A percentile compares a stretch with the other conserved stretches of the same genome.
These are phyloP conservation scores for Gillenia trifoliata DNA, from an alignment of 306 rosid genomes.

Conservation along the genomic window DNA sequence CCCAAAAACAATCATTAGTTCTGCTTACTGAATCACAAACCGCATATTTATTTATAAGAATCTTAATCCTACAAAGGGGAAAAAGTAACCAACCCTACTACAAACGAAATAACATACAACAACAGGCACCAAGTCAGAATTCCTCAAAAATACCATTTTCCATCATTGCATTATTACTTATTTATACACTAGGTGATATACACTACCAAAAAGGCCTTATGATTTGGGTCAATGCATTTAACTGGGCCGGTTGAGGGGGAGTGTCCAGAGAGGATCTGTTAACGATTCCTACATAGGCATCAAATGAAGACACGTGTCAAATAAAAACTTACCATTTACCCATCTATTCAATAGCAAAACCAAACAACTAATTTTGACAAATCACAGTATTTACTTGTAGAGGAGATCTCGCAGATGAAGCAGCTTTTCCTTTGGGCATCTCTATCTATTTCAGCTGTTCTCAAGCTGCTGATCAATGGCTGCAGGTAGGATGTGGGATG, in stretches of 20 bases:
- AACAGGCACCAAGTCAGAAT: too few species aligned
- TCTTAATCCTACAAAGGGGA: too few species aligned
- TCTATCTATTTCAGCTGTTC: conserved; percentile 63
- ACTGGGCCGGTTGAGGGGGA: too few species aligned
- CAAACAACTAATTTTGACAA: background rate
- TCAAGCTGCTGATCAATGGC: conserved; percentile 89
- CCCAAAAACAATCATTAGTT: background rate
- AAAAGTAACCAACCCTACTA: too few species aligned
- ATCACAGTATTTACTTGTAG: conserved; percentile 54
- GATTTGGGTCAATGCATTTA: background rate
- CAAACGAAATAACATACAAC: too few species aligned
- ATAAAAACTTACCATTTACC: background rate
- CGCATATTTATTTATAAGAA: too few species aligned
- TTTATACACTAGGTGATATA: too few species aligned
- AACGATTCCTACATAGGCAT: background rate
- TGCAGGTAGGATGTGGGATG: conserved; percentile 86
- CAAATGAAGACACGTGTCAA: background rate
- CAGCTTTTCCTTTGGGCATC: conserved; percentile 43
- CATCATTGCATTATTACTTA: too few species aligned
- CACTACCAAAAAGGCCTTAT: background rate
- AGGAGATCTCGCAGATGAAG: conserved; percentile 45
- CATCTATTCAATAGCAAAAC: background rate
- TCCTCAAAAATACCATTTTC: too few species aligned
- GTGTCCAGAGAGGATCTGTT: background rate
- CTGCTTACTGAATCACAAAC: too few species aligned